A percentile compares a stretch with the other conserved stretches of the same genome.
Evolutionary conservation across 805 yeast genomes (phyloP).

Genomic region (Metschnikowia amazonensis): DNA sequence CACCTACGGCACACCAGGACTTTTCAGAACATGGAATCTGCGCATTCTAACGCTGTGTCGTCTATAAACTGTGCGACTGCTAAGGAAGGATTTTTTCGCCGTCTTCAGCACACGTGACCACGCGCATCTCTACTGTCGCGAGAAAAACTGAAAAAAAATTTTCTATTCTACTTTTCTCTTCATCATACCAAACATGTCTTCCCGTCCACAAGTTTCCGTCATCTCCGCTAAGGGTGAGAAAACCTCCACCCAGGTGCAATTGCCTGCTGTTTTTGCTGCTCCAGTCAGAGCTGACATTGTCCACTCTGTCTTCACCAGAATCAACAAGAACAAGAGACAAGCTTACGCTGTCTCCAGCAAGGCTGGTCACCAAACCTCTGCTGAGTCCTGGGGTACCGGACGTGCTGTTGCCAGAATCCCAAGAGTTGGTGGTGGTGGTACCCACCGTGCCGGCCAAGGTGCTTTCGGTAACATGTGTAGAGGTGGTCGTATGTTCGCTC

Average conservation of each 20-base stretch:
- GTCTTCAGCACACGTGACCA: constrained; percentile 6
- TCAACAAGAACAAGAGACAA: constrained; percentile 99
- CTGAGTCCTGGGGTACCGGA: constrained; percentile 99
- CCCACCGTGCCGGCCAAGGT: constrained; percentile 99
- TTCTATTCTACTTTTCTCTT: constrained; percentile 7
- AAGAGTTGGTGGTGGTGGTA: constrained; percentile 99
- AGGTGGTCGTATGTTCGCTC: constrained; percentile 99
- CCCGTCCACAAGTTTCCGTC: constrained; percentile 97
- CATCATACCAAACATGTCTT: constrained; percentile 16
- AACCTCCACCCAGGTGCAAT: constrained; percentile 77
- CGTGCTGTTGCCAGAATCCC: constrained; percentile 99
- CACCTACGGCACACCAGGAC: too few relatives aligned
- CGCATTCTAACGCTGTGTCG: too few relatives aligned
- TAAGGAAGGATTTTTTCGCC: neutral
- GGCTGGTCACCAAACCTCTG: constrained; percentile 99
- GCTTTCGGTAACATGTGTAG: constrained; percentile 99
- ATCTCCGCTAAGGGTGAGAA: constrained; percentile 84
- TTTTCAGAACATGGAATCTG: too few relatives aligned
- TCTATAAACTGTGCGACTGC: neutral
- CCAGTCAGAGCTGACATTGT: constrained; percentile 99
- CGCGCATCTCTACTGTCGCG: constrained; percentile 1
- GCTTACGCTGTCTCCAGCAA: constrained; percentile 99
- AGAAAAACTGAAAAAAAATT: constrained; percentile 1
- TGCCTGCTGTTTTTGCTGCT: constrained; percentile 99
- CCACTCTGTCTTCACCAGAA: constrained; percentile 97